Evolutionary conservation across 2,329 filamentous ascomycete genomes (phyloP).

Genomic region (Emericellopsis cladophorae): DNA sequence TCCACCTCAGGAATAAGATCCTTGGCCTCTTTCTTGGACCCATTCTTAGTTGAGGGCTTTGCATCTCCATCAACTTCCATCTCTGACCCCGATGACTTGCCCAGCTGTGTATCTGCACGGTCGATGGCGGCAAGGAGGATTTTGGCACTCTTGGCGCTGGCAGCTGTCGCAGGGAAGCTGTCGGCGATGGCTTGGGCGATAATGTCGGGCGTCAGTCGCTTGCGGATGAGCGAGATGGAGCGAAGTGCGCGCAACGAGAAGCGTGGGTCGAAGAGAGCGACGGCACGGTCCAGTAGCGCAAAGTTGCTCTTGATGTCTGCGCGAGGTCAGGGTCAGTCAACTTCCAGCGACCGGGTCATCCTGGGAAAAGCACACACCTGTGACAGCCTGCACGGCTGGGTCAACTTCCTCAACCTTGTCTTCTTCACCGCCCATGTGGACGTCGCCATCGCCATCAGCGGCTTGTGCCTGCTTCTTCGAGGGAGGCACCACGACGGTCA

Average conservation of each 20-base stretch:
- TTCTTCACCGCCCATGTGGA: conserved; percentile 52
- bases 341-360: background rate
- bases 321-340: background rate
- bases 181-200: conserved; percentile 70
- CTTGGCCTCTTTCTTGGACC: conserved; percentile 54
- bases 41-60: conserved; percentile 39
- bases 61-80: conserved; percentile 64
- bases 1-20: conserved; percentile 79
- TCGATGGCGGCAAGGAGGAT: conserved; percentile 59
- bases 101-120: conserved; percentile 51
- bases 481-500: conserved; percentile 69
- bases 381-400: conserved; percentile 44
- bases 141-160: conserved; percentile 53
- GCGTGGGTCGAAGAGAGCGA: conserved; percentile 84
- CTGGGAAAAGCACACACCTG: conserved; percentile 31
- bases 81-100: conserved; percentile 35
- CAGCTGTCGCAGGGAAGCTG: conserved; percentile 52
- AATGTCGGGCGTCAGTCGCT: conserved; percentile 73
- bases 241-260: conserved; percentile 90
- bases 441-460: conserved; percentile 3
- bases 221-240: conserved; percentile 91
- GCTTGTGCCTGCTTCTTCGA: conserved; percentile 56
- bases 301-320: conserved; percentile 94
- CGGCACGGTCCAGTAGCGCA: conserved; percentile 78
- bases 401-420: conserved; percentile 53